Conservation (phyloP, 768 basidiomycete species). For the Tylopilus vinaceipallidus region DNA sequence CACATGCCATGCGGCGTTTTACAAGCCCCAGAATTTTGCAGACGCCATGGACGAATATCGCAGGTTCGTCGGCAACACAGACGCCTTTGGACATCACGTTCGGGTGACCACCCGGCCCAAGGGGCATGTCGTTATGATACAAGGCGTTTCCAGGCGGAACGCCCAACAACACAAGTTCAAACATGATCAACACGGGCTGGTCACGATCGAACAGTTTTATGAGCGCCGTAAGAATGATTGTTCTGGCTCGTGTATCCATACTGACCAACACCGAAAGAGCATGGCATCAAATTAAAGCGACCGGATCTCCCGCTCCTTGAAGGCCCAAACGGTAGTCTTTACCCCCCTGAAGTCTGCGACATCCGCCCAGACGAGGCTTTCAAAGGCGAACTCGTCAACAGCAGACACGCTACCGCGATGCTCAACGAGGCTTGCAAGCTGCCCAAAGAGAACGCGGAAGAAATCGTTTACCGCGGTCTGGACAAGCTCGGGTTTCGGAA, state of each 20-base stretch:
- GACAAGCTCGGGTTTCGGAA: slow-evolving; percentile 40
- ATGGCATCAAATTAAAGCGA: slow-evolving; percentile 33
- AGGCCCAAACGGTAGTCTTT: slow-evolving; percentile 31
- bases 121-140: slow-evolving; percentile 68
- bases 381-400: slow-evolving; percentile 47
- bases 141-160: slow-evolving; percentile 40
- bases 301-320: slow-evolving; percentile 43
- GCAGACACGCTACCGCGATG: slow-evolving; percentile 46
- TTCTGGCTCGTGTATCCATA: not conserved
- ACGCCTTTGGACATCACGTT: slow-evolving; percentile 60
- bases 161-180: slow-evolving; percentile 42
- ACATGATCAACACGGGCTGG: slow-evolving; percentile 29
- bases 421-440: slow-evolving; percentile 45
- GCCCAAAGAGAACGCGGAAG: slow-evolving; percentile 44
- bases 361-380: slow-evolving; percentile 41
- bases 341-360: slow-evolving; percentile 49
- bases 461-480: slow-evolving; percentile 43
- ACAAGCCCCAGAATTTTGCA: slow-evolving; percentile 41
- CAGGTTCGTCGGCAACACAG: slow-evolving; percentile 44
- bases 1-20: slow-evolving; percentile 50
- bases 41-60: slow-evolving; percentile 39
- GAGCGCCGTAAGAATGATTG: slow-evolving; percentile 32
- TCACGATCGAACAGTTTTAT: slow-evolving; percentile 49
- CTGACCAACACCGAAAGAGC: slow-evolving; percentile 32
- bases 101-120: slow-evolving; percentile 62